Percentiles rank a stretch among this genome's conserved stretches.
These are phyloP conservation scores for Xylaria sp. DNA, from an alignment of 2,329 filamentous ascomycete genomes.

Conservation along the genomic window DNA sequence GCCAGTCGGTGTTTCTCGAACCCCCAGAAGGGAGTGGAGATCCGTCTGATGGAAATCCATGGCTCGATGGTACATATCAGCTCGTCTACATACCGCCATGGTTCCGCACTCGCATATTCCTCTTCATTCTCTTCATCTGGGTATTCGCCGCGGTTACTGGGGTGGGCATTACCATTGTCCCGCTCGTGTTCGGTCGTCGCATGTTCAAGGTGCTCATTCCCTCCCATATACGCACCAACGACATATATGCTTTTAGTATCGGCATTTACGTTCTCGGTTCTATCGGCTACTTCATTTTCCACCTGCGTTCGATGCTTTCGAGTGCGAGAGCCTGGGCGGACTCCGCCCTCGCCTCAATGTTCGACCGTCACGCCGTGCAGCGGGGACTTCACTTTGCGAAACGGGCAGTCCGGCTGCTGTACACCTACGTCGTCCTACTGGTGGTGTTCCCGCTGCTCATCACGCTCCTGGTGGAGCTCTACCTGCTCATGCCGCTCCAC, in stretches of 20 bases:
- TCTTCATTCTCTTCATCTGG: conserved; percentile 92
- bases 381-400: conserved; percentile 34
- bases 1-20: conserved; percentile 76
- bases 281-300: conserved; percentile 62
- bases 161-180: conserved; percentile 81
- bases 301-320: conserved; percentile 46
- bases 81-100: conserved; percentile 81
- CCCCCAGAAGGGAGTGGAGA: conserved; percentile 71
- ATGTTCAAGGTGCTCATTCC: conserved; percentile 77
- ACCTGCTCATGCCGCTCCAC: conserved; percentile 83
- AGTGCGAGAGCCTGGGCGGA: conserved; percentile 38
- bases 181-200: conserved; percentile 79
- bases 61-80: conserved; percentile 64
- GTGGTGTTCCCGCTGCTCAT: conserved; percentile 82
- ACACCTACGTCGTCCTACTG: conserved; percentile 74
- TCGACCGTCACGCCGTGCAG: conserved; percentile 37
- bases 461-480: conserved; percentile 81
- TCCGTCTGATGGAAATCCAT: conserved; percentile 52
- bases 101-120: conserved; percentile 77
- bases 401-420: conserved; percentile 57
- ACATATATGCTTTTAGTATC: conserved; percentile 94
- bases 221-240: conserved; percentile 75
- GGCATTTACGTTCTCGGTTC: conserved; percentile 82
- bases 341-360: conserved; percentile 29
- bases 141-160: conserved; percentile 88